These are phyloP conservation scores for Tilletia setariae DNA, from an alignment of 1,284 basidiomycete genomes.

Conservation along the genomic window DNA sequence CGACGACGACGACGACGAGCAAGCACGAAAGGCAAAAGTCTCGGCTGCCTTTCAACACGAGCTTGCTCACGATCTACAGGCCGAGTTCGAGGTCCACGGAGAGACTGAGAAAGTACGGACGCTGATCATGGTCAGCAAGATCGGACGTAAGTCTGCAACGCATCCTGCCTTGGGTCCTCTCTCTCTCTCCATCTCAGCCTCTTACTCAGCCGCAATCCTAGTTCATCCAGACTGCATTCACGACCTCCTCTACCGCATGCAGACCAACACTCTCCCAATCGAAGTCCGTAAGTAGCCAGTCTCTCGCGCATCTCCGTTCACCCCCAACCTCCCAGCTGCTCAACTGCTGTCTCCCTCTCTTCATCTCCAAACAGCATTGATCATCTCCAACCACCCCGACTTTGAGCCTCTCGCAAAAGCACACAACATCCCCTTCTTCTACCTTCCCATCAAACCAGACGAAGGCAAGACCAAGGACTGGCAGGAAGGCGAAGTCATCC, in stretches of 20 bases:
- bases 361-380: conserved; percentile 26
- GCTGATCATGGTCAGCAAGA: conserved; percentile 52
- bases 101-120: conserved; percentile 45
- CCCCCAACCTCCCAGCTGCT: too few relatives aligned
- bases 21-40: neutral
- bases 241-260: conserved; percentile 49
- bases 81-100: conserved; percentile 39
- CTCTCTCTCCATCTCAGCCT: neutral
- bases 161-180: neutral
- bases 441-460: conserved; percentile 45
- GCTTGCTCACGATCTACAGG: neutral
- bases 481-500: conserved; percentile 49
- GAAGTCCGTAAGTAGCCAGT: conserved; percentile 23
- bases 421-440: conserved; percentile 52
- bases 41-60: neutral
- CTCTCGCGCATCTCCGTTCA: too few relatives aligned
- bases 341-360: conserved; percentile 17
- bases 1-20: conserved; percentile 4
- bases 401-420: conserved; percentile 42
- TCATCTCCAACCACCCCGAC: conserved; percentile 51
- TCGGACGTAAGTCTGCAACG: conserved; percentile 32
- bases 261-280: conserved; percentile 40
- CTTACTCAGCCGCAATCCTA: neutral
- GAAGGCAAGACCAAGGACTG: conserved; percentile 49
- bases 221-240: conserved; percentile 45